Conservation (phyloP, 176 grass and related monocot species). For the Pontederia paniculata region DNA sequence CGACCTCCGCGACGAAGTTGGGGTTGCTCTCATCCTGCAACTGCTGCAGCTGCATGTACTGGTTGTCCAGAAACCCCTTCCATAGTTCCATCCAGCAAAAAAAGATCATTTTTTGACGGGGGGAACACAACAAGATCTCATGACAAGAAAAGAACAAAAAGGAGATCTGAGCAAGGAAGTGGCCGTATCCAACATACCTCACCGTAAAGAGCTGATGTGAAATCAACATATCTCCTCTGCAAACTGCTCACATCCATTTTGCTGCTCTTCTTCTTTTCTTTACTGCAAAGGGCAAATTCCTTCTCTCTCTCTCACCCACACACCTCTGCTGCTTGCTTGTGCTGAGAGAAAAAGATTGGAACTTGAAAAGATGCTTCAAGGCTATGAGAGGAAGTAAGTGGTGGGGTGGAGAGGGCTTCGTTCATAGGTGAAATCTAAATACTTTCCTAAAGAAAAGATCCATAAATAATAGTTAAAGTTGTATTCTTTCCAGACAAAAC, state of each 20-base stretch:
- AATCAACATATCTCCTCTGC: constrained; percentile 28
- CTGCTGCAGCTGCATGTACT: constrained; percentile 32
- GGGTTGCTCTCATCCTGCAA: constrained; percentile 43
- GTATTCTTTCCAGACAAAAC: not conserved
- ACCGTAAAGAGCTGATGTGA: constrained; percentile 22
- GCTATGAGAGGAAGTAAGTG: no score
- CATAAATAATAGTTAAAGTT: not conserved
- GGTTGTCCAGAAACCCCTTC: constrained; percentile 32
- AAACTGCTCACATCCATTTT: constrained; percentile 28
- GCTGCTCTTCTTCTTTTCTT: not conserved
- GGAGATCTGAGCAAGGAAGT: no score
- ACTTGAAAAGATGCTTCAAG: no score
- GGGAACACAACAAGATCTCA: no score
- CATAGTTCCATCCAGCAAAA: not conserved
- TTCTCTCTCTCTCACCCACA: no score
- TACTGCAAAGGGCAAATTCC: not conserved
- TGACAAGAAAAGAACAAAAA: not conserved
- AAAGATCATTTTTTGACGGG: not conserved
- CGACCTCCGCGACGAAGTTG: constrained; percentile 28
- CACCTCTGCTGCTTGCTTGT: not conserved
- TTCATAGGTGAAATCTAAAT: no score
- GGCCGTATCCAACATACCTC: constrained; percentile 16
- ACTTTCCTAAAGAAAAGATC: not conserved
- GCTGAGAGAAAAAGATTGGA: no score
- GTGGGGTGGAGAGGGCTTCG: no score